Evolutionary conservation across 768 basidiomycete genomes (phyloP).

Genomic region (Macrolepiota fuliginosa): DNA sequence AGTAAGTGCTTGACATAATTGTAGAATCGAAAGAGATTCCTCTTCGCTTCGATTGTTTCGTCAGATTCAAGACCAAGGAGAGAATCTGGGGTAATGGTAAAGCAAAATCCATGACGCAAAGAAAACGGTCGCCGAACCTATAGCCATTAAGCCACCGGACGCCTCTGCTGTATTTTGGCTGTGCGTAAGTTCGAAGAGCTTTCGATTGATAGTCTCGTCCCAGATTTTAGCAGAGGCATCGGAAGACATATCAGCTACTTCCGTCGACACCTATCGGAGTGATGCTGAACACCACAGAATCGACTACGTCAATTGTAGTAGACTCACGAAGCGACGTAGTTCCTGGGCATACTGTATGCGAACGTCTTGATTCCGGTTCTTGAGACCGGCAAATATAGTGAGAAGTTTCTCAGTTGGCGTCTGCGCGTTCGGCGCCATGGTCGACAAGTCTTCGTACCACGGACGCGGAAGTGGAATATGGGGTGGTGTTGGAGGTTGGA

Average conservation of each 20-base stretch:
- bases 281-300: slow-evolving; percentile 15
- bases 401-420: slow-evolving; percentile 58
- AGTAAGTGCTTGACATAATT: slow-evolving; percentile 93
- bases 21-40: slow-evolving; percentile 82
- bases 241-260: slow-evolving; percentile 76
- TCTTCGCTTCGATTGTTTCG: slow-evolving; percentile 77
- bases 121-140: slow-evolving; percentile 50
- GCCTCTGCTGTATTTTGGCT: slow-evolving; percentile 77
- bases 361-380: slow-evolving; percentile 60
- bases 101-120: background rate
- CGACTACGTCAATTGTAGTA: slow-evolving; percentile 9
- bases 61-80: slow-evolving; percentile 76
- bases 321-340: slow-evolving; percentile 69
- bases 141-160: slow-evolving; percentile 84
- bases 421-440: slow-evolving; percentile 35
- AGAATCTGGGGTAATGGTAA: slow-evolving; percentile 44
- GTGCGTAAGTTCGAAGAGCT: slow-evolving; percentile 81
- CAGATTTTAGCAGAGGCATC: slow-evolving; percentile 80
- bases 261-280: slow-evolving; percentile 58
- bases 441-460: background rate
- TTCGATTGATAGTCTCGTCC: slow-evolving; percentile 80
- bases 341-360: slow-evolving; percentile 70
- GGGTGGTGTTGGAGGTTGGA: background rate
- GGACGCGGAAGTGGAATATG: background rate
- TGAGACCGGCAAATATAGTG: slow-evolving; percentile 66